These are phyloP conservation scores for Phanerochaete carnosa DNA, from an alignment of 768 basidiomycete genomes.

Conservation along the genomic window DNA sequence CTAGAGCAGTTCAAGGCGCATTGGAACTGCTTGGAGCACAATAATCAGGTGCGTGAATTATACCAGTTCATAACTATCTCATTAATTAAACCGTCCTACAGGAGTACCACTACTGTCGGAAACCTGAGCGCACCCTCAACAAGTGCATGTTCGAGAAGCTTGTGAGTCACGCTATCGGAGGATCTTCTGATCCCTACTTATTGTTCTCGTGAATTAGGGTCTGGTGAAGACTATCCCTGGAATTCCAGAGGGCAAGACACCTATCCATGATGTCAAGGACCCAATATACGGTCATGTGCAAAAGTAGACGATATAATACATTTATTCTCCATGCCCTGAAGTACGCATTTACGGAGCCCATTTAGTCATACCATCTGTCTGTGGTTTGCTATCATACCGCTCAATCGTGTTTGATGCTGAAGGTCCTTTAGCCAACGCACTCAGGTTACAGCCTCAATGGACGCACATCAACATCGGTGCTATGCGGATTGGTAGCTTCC, in stretches of 20 bases:
- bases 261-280: constrained; percentile 84
- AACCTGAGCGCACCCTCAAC: constrained; percentile 85
- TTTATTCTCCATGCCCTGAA: background rate
- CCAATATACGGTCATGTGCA: constrained; percentile 83
- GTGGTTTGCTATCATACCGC: no score
- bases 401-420: no score
- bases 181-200: background rate
- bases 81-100: constrained; percentile 28
- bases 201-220: constrained; percentile 60
- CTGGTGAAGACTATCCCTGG: constrained; percentile 91
- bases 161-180: constrained; percentile 44
- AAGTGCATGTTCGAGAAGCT: constrained; percentile 95
- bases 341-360: no score
- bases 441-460: background rate
- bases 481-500: no score
- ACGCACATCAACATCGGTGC: no score
- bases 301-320: constrained; percentile 48
- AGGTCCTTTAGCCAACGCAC: no score
- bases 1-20: constrained; percentile 82
- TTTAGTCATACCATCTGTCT: no score
- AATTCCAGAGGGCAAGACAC: constrained; percentile 73
- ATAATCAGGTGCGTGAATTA: constrained; percentile 74
- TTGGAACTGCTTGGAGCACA: constrained; percentile 90
- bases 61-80: constrained; percentile 8
- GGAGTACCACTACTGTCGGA: constrained; percentile 89